Conservation (phyloP, 1,284 basidiomycete genomes). For the Agroathelia rolfsii region DNA sequence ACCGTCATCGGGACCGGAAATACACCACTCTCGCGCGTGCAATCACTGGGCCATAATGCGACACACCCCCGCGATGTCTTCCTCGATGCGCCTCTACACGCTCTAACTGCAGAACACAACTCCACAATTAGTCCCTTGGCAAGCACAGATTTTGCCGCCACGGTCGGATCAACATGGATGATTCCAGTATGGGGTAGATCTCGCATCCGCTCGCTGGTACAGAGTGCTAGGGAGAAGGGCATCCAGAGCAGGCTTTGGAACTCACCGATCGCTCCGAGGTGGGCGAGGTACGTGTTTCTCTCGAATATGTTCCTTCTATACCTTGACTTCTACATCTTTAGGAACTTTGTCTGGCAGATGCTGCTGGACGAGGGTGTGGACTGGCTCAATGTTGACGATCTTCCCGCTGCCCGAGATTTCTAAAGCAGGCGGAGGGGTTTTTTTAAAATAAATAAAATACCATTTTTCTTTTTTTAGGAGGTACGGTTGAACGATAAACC, state of each 20-base stretch:
- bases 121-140: constrained; percentile 36
- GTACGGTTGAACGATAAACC: no score
- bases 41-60: constrained; percentile 23
- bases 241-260: constrained; percentile 44
- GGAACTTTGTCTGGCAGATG: constrained; percentile 33
- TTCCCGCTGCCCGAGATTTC: constrained; percentile 34
- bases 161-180: constrained; percentile 26
- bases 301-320: constrained; percentile 10
- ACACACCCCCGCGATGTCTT: constrained; percentile 35
- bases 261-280: constrained; percentile 22
- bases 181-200: background rate
- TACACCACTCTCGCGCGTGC: constrained; percentile 39
- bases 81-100: constrained; percentile 41
- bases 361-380: constrained; percentile 35
- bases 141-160: constrained; percentile 36
- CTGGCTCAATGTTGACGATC: constrained; percentile 47
- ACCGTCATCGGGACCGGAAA: constrained; percentile 45
- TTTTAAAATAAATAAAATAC: no score
- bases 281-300: constrained; percentile 1
- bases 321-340: constrained; percentile 36
- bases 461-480: no score
- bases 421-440: no score
- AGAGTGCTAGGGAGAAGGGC: constrained; percentile 34
- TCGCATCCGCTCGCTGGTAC: constrained; percentile 25
- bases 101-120: constrained; percentile 30